Evolutionary conservation across 1,139 yeast genomes (phyloP).

Genomic region (Hansenula lynferdii): DNA sequence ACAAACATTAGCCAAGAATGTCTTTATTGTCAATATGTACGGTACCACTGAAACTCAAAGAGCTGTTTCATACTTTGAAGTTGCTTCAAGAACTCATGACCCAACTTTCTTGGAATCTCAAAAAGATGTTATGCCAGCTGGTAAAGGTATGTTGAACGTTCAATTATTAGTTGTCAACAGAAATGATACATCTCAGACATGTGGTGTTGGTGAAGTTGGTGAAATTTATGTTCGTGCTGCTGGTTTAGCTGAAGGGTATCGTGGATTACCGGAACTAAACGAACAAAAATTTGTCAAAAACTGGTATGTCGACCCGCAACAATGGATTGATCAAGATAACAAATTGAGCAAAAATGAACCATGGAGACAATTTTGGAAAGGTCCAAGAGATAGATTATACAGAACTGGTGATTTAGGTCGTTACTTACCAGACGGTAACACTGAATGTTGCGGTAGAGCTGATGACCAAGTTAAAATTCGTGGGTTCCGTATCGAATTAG

Average conservation of each 20-base stretch:
- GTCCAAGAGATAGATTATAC: constrained; percentile 93
- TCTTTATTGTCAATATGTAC: constrained; percentile 92
- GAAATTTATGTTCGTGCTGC: constrained; percentile 98
- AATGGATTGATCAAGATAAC: constrained; percentile 57
- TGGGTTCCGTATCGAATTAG: constrained; percentile 97
- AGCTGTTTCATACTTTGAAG: constrained; percentile 91
- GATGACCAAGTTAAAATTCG: constrained; percentile 98
- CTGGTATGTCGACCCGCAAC: constrained; percentile 70
- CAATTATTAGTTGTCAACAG: constrained; percentile 93
- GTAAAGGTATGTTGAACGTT: constrained; percentile 94
- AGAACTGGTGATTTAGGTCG: constrained; percentile 98
- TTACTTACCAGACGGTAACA: constrained; percentile 93
- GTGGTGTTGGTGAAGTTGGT: constrained; percentile 99
- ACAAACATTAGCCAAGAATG: constrained; percentile 88
- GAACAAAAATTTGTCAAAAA: constrained; percentile 81
- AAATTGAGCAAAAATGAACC: constrained; percentile 36
- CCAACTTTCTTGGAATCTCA: constrained; percentile 73
- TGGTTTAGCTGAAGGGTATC: constrained; percentile 94
- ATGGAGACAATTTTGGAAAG: constrained; percentile 84
- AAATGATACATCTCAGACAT: constrained; percentile 77
- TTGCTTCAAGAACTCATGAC: constrained; percentile 66
- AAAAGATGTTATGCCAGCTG: constrained; percentile 98
- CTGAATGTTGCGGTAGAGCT: constrained; percentile 98
- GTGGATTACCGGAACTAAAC: constrained; percentile 86
- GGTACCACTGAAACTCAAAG: constrained; percentile 99